These are phyloP conservation scores for Schizosaccharomyces versatilis DNA, from an alignment of 1,139 yeast species.

Conservation along the genomic window DNA sequence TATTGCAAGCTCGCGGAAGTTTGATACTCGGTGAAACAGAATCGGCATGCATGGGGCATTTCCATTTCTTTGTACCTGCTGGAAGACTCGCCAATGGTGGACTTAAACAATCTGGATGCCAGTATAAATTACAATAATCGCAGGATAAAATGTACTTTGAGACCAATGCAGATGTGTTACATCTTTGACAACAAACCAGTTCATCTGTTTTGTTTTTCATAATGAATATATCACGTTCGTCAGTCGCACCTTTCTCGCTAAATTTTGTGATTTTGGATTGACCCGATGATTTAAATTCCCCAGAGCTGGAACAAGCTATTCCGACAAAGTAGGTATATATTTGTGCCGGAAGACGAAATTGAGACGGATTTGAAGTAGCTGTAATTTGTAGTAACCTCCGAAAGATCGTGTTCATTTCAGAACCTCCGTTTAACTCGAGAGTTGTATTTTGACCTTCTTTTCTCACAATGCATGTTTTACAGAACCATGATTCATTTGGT, in stretches of 20 bases:
- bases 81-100: constrained; percentile 62
- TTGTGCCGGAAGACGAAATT: constrained; percentile 45
- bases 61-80: constrained; percentile 67
- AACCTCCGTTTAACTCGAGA: too few species aligned
- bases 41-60: constrained; percentile 74
- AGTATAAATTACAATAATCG: constrained; percentile 65
- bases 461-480: constrained; percentile 43
- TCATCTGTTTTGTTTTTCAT: constrained; percentile 43
- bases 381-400: too few species aligned
- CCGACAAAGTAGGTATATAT: constrained; percentile 56
- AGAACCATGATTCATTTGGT: constrained; percentile 70
- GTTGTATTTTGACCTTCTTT: constrained; percentile 8
- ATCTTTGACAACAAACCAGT: constrained; percentile 50
- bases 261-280: not conserved
- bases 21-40: constrained; percentile 29
- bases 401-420: too few species aligned
- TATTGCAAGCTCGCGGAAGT: constrained; percentile 32
- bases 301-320: not conserved
- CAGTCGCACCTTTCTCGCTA: constrained; percentile 18
- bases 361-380: constrained; percentile 46
- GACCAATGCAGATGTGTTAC: constrained; percentile 46
- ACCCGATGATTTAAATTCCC: not conserved
- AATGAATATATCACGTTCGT: constrained; percentile 40
- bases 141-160: constrained; percentile 43
- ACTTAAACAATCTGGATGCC: constrained; percentile 78